Evolutionary conservation across 75 land plant species (phyloP).

Genomic region (Gnetum montanum): DNA sequence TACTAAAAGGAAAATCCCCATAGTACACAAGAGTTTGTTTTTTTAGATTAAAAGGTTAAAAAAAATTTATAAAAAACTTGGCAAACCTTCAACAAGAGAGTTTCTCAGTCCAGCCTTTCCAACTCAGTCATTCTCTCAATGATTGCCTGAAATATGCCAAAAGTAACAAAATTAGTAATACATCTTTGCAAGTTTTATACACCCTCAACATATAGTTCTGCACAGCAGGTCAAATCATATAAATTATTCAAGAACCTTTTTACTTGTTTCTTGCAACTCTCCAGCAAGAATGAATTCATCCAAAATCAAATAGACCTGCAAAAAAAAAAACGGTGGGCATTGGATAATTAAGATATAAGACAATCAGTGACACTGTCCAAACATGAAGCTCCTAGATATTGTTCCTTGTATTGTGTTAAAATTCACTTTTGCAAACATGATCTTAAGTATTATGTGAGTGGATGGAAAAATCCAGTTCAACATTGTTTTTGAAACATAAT

Average conservation of each 20-base stretch:
- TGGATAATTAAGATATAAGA: background rate
- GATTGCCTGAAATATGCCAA: conserved; percentile 61
- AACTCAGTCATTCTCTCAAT: conserved; percentile 97
- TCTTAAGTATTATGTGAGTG: no score
- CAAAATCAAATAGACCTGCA: conserved; percentile 84
- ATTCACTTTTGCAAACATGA: background rate
- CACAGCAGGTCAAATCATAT: background rate
- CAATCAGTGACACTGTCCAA: background rate
- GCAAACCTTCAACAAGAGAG: no score
- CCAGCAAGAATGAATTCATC: conserved; percentile 99
- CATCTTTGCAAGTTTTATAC: background rate
- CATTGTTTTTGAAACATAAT: no score
- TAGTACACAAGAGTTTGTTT: no score
- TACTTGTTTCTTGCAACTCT: conserved; percentile 93
- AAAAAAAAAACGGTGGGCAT: background rate
- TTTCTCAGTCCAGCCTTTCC: conserved; percentile 73
- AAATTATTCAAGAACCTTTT: conserved; percentile 60
- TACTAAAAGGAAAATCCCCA: no score
- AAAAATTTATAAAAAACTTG: no score
- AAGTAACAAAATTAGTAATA: background rate
- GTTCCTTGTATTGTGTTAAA: background rate
- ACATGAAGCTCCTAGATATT: background rate
- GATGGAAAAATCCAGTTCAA: no score
- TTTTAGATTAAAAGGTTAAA: no score
- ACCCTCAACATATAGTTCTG: background rate